Percentiles rank a stretch among this genome's conserved stretches.
phyloP scores from a whole-genome alignment of 257 asterid genomes.

The Solanum virginianum region DNA sequence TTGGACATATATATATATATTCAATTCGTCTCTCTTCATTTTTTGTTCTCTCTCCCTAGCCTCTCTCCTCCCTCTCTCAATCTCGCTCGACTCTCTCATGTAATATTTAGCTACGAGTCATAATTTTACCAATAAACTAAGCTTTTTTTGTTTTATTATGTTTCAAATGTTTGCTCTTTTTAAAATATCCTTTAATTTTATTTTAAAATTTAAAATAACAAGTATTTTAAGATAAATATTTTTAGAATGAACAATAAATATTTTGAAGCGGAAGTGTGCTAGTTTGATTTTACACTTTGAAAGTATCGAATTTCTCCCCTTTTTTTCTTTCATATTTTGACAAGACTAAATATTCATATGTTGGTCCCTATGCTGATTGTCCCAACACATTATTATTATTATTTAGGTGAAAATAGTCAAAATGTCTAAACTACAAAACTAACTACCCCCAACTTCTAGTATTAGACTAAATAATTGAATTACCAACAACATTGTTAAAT shows the following conservation, averaged over 20 bases:
- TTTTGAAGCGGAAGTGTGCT: neutral
- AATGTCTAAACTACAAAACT: neutral
- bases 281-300: neutral
- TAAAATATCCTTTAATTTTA: too few relatives aligned
- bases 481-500: neutral
- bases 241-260: neutral
- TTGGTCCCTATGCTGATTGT: neutral
- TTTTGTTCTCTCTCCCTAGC: too few relatives aligned
- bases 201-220: neutral
- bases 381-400: neutral
- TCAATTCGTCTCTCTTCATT: too few relatives aligned
- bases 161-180: too few relatives aligned
- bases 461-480: neutral
- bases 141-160: too few relatives aligned
- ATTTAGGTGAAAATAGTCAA: neutral
- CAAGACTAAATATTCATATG: neutral
- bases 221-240: neutral
- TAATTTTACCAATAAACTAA: too few relatives aligned
- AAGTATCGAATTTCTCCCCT: neutral
- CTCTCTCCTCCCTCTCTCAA: too few relatives aligned
- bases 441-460: neutral
- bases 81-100: too few relatives aligned
- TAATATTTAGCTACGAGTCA: too few relatives aligned
- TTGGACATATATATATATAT: too few relatives aligned
- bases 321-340: neutral